phyloP scores from a whole-genome alignment of 257 asterid species.

The Cruciata laevipes region DNA sequence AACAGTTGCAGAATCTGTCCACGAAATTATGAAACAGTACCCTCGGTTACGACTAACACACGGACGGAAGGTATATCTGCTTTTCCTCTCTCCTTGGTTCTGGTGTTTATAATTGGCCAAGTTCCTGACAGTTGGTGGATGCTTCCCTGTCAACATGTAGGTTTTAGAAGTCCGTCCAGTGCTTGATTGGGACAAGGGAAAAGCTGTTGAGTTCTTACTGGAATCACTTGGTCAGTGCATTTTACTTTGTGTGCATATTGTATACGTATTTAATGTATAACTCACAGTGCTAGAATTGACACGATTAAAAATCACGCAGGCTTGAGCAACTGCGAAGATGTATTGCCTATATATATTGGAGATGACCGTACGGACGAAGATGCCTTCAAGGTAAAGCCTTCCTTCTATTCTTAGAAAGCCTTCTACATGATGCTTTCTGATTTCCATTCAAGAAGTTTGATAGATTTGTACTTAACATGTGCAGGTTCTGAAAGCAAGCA shows the following conservation, averaged over 20 bases:
- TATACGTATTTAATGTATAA: background rate
- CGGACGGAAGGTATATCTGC: conserved; percentile 75
- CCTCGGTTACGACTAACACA: conserved; percentile 86
- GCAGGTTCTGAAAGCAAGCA: conserved; percentile 68
- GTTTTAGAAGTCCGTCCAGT: conserved; percentile 91
- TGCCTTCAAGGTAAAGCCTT: conserved; percentile 71
- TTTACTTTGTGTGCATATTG: background rate
- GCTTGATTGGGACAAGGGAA: conserved; percentile 94
- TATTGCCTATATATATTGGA: conserved; percentile 83
- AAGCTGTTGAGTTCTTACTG: conserved; percentile 86
- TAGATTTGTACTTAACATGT: background rate
- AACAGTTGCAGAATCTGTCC: conserved; percentile 48
- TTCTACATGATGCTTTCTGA: background rate
- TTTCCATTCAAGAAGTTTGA: background rate
- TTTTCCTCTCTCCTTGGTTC: conserved; percentile 1
- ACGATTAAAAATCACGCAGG: conserved; percentile 33
- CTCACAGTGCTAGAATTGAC: background rate
- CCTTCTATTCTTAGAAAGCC: background rate
- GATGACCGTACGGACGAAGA: conserved; percentile 98
- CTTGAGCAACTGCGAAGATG: conserved; percentile 52
- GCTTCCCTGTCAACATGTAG: conserved; percentile 22
- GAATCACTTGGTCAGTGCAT: conserved; percentile 81
- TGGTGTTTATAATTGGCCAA: background rate
- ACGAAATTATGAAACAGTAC: conserved; percentile 51
- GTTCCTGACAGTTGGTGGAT: conserved; percentile 1